These are phyloP conservation scores for Lactarius evosmus DNA, from an alignment of 768 basidiomycete genomes.

Conservation along the genomic window DNA sequence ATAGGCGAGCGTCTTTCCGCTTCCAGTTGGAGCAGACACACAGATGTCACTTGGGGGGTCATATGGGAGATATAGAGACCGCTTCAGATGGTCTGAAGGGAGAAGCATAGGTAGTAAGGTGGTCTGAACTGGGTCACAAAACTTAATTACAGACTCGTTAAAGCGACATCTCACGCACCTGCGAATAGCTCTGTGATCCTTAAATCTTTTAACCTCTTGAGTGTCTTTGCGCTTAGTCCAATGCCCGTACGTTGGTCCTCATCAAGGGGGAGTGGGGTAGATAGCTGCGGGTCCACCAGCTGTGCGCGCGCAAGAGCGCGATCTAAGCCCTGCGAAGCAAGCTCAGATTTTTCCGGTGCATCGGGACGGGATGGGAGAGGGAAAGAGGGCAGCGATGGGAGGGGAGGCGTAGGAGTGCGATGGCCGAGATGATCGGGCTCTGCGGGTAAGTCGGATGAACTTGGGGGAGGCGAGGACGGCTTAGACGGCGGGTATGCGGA, in stretches of 20 bases:
- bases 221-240: conserved; percentile 56
- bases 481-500: background rate
- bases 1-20: conserved; percentile 97
- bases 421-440: background rate
- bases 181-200: conserved; percentile 89
- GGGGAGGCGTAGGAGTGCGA: conserved; percentile 30
- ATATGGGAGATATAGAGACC: conserved; percentile 62
- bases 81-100: conserved; percentile 39
- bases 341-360: conserved; percentile 64
- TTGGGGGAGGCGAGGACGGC: background rate
- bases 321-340: conserved; percentile 78
- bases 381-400: conserved; percentile 57
- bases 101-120: conserved; percentile 81
- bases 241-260: conserved; percentile 43
- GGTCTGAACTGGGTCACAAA: conserved; percentile 69
- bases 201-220: conserved; percentile 62
- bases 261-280: conserved; percentile 44
- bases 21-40: conserved; percentile 95
- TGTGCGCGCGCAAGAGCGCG: conserved; percentile 67
- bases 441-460: conserved; percentile 10
- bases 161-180: conserved; percentile 47
- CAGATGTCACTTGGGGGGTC: conserved; percentile 75
- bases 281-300: conserved; percentile 54
- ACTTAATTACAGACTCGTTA: background rate
- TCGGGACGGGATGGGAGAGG: conserved; percentile 63